These are phyloP conservation scores for Verticillium longisporum DNA, from an alignment of 2,329 filamentous ascomycete genomes.

Conservation along the genomic window DNA sequence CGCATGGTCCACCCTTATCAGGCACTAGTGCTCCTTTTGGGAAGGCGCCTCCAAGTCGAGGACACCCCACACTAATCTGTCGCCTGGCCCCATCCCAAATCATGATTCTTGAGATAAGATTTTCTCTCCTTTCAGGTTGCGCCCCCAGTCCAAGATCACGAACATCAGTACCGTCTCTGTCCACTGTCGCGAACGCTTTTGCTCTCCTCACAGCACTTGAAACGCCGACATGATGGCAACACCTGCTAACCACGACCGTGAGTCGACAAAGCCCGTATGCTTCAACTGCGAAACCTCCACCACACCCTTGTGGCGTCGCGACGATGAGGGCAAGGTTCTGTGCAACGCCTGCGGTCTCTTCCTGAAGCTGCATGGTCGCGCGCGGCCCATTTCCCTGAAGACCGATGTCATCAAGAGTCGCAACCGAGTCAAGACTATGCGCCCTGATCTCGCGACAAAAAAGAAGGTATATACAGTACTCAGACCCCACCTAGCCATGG, in stretches of 20 bases:
- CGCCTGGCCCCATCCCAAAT: constrained; percentile 1
- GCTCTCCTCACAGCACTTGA: constrained; percentile 13
- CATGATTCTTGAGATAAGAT: constrained; percentile 7
- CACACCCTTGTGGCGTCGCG: constrained; percentile 93
- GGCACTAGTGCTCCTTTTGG: background rate
- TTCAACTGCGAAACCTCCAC: constrained; percentile 95
- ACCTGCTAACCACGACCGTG: constrained; percentile 48
- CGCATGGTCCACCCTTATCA: background rate
- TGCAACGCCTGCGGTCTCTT: constrained; percentile 99
- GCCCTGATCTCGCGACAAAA: constrained; percentile 70
- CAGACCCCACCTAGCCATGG: background rate
- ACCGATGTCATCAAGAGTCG: constrained; percentile 99
- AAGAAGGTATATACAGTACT: constrained; percentile 61
- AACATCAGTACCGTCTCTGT: background rate
- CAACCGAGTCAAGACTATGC: constrained; percentile 88
- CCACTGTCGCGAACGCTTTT: background rate
- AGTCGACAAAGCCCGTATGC: constrained; percentile 80
- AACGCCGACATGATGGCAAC: constrained; percentile 42
- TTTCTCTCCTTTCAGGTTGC: background rate
- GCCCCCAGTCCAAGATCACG: background rate
- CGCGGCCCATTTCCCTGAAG: constrained; percentile 92
- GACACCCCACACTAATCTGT: background rate
- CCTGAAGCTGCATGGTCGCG: constrained; percentile 89
- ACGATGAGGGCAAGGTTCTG: constrained; percentile 90
- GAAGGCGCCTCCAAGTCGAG: background rate